Conservation (phyloP, 805 yeast species). For the Hanseniaspora thailandica region DNA sequence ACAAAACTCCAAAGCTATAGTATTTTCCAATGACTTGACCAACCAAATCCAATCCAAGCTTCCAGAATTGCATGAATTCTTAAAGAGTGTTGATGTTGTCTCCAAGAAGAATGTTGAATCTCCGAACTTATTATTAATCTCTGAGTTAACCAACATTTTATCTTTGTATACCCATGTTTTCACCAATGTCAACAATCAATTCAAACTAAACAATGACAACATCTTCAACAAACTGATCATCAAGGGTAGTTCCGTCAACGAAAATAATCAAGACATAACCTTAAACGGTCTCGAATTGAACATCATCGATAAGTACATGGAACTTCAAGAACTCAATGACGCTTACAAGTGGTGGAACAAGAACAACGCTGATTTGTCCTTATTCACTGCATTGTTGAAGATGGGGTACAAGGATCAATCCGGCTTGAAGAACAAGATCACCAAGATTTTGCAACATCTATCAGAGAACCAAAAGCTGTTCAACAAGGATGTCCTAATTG, state of each 20-base stretch:
- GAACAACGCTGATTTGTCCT: slow-evolving; percentile 37
- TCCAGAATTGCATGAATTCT: slow-evolving; percentile 20
- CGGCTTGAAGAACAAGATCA: slow-evolving; percentile 34
- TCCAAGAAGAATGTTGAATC: slow-evolving; percentile 33
- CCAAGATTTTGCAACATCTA: slow-evolving; percentile 39
- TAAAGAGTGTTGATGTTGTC: slow-evolving; percentile 34
- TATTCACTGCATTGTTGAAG: slow-evolving; percentile 56
- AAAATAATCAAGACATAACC: slow-evolving; percentile 17
- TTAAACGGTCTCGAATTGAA: slow-evolving; percentile 46
- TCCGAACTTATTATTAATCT: slow-evolving; percentile 34
- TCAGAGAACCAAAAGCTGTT: slow-evolving; percentile 45
- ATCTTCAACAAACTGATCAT: slow-evolving; percentile 30
- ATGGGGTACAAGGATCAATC: slow-evolving; percentile 29
- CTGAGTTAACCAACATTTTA: slow-evolving; percentile 38
- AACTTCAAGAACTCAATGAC: slow-evolving; percentile 43
- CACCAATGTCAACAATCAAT: slow-evolving; percentile 27
- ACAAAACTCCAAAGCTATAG: neutral
- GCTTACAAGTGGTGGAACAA: slow-evolving; percentile 72
- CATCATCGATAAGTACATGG: slow-evolving; percentile 48
- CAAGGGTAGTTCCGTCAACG: neutral
- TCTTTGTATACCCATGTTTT: slow-evolving; percentile 33
- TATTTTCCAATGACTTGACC: slow-evolving; percentile 4
- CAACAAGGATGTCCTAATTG: slow-evolving; percentile 33
- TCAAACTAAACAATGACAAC: slow-evolving; percentile 26
- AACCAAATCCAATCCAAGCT: slow-evolving; percentile 1